Base-by-base conservation (phyloP, 208 protist genomes). In the Wallacemonas rigidus region DNA sequence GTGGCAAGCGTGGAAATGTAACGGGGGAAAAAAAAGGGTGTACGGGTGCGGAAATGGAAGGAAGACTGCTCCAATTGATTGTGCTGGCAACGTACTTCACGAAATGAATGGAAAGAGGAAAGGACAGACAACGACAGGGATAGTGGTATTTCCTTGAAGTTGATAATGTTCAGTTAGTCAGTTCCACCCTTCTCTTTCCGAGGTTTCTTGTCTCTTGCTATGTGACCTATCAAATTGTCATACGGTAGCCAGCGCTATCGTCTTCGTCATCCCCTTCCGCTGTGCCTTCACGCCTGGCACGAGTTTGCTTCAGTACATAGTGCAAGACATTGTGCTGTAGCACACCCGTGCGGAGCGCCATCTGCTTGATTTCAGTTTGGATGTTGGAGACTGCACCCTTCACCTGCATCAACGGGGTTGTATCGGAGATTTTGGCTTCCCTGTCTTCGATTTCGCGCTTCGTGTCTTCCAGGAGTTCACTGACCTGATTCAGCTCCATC, bases 271-370 rank as follows among this genome's bases (percentile, higher is more conserved):
- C 63, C 70, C 60, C 48, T 0, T 47, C 54, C 0, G 64, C 26
- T 11, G 55, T 60, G 38, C 77, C 81, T 57, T 94, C 89, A 40
- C 83, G 76, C 54, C 86, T 86, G 6, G 86, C 87, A 60, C 89
- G 87, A 2, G 89, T 93, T 77, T 94, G 88, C 41, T 86, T 83
- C 77, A 90, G 88, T 8, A 95, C 83, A 57, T 94, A 91, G 60
- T 93, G 89, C 51, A 95, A 80, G n/a, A 97, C 90, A n/a, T 87
- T 81, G 71, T 97, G 83, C 72, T 97, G 92, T 0, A 97, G 79
- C 48, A 97, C 83, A 63, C 92, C 92, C 68, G 95, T 97, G 61
- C 92, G 88, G 56, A 95, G 74, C 7, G 86, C 87, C 92, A 97
- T 97, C 57, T 93, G 87, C 54, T 95, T 95, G 35, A 95, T 97